A percentile compares a stretch with the other conserved stretches of the same genome.
These are phyloP conservation scores for Dendrocalamus latiflorus DNA, from an alignment of 202 grass and related monocot genomes.

Conservation along the genomic window DNA sequence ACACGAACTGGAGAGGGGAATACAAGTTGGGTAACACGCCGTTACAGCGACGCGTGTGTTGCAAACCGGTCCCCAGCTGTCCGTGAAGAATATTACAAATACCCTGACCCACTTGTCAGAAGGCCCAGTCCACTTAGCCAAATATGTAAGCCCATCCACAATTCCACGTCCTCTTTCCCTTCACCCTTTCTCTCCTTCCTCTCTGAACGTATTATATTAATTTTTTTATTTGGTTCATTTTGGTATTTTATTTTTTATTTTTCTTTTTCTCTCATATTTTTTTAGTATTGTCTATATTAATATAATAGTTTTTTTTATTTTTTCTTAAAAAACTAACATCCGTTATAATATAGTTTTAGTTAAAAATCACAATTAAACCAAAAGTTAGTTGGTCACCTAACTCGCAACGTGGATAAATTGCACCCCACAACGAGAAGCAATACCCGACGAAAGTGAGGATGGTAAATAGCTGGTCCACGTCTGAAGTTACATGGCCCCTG, in stretches of 20 bases:
- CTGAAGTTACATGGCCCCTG: not conserved
- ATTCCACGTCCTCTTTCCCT: not conserved
- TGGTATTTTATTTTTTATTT: no score
- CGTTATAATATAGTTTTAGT: no score
- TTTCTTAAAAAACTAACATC: no score
- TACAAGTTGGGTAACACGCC: not conserved
- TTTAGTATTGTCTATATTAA: no score
- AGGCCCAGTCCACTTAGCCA: conserved; percentile 1
- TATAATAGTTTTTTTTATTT: no score
- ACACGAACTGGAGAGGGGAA: not conserved
- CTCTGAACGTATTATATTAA: no score
- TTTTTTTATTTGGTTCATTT: no score
- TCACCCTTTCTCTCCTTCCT: not conserved
- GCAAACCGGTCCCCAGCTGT: not conserved
- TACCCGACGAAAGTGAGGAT: not conserved
- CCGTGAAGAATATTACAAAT: not conserved
- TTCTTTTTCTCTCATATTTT: no score
- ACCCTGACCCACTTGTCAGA: no score
- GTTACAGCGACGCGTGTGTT: not conserved
- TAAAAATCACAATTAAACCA: no score
- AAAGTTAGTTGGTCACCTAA: no score
- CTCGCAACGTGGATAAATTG: not conserved
- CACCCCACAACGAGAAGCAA: not conserved
- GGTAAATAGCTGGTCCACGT: conserved; percentile 34
- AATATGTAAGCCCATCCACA: not conserved